Evolutionary conservation across 148 eudicot genomes (phyloP).

Genomic region (Fagopyrum homotropicum): DNA sequence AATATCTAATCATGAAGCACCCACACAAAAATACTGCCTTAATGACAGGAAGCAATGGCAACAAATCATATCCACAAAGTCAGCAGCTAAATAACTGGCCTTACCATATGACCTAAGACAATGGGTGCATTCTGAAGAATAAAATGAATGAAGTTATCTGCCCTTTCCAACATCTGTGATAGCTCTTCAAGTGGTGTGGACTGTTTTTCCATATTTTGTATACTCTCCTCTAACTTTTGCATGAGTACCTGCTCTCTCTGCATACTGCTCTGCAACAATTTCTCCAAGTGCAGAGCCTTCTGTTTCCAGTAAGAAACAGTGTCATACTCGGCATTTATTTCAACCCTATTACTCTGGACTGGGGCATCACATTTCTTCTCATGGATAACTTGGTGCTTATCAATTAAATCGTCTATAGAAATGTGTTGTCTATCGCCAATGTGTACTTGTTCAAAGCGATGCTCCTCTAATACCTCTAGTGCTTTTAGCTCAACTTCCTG

Average conservation of each 20-base stretch:
- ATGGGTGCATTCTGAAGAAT: conserved; percentile 93
- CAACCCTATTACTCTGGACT: conserved; percentile 32
- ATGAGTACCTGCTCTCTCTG: conserved; percentile 53
- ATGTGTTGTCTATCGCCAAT: conserved; percentile 48
- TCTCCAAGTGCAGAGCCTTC: conserved; percentile 46
- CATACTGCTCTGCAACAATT: conserved; percentile 56
- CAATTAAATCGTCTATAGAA: conserved; percentile 54
- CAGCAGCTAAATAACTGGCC: not conserved
- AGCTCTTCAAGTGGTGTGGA: conserved; percentile 84
- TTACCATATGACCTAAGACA: conserved; percentile 90
- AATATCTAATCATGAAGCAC: not conserved
- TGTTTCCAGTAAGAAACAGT: conserved; percentile 76
- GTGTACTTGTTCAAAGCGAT: conserved; percentile 53
- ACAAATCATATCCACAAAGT: not conserved
- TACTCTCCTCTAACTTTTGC: conserved; percentile 66
- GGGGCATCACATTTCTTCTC: conserved; percentile 37
- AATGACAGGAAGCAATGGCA: not conserved
- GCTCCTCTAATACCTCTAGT: conserved; percentile 68
- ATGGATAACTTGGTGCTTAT: conserved; percentile 45
- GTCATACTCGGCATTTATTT: conserved; percentile 66
- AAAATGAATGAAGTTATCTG: conserved; percentile 85
- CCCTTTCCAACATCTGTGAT: conserved; percentile 72
- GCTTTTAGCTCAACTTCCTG: conserved; percentile 70
- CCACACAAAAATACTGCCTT: not conserved
- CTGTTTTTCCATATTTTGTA: conserved; percentile 63